Evolutionary conservation across 202 grass and related monocot species (phyloP).

Genomic region (Cymbopogon flexuosus): DNA sequence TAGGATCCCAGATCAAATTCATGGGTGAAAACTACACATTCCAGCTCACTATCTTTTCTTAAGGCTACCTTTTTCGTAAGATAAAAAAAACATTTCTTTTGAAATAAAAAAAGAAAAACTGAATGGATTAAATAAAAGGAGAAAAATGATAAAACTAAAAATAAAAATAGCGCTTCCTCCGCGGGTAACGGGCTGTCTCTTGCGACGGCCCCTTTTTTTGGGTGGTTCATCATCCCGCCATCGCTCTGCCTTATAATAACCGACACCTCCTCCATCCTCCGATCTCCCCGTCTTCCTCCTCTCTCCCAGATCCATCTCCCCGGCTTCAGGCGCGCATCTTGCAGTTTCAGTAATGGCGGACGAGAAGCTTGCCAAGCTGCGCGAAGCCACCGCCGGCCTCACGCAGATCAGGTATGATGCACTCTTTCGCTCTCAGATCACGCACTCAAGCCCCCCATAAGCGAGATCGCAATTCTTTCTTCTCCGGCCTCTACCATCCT

Average conservation of each 20-base stretch:
- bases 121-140: neutral
- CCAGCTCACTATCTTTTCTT: neutral
- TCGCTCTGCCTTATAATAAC: slow-evolving; percentile 29
- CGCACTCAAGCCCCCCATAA: neutral
- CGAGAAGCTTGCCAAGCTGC: slow-evolving; percentile 66
- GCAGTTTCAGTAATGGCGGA: slow-evolving; percentile 44
- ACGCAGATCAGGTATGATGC: slow-evolving; percentile 55
- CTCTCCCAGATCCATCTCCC: neutral
- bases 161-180: neutral
- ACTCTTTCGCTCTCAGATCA: neutral
- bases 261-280: neutral
- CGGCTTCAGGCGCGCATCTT: neutral
- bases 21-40: neutral
- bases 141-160: neutral
- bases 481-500: neutral
- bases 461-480: neutral
- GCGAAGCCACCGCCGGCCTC: slow-evolving; percentile 50
- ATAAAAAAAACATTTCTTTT: neutral
- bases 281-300: neutral
- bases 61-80: no score
- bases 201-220: neutral
- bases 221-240: slow-evolving; percentile 18
- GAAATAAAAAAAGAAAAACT: neutral
- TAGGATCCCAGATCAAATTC: neutral
- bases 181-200: neutral